Base-by-base conservation (phyloP, 805 yeast species). In the Schwanniomyces sp. region DNA sequence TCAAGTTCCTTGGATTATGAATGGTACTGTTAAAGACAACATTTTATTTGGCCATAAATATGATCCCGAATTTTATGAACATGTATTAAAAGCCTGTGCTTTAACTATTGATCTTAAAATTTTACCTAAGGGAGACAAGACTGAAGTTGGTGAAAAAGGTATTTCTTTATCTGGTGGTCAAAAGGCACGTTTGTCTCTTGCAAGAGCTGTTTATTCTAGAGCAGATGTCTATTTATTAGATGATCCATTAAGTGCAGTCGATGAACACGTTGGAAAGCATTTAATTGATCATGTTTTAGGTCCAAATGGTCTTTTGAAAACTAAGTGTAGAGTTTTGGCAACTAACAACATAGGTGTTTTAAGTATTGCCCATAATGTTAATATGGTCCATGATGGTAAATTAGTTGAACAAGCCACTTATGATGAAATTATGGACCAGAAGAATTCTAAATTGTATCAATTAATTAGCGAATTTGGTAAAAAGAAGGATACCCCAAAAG, bases 131-230 rank as follows among this genome's bases (percentile, higher is more conserved):
- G 96, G 97, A 46, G 98, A 94, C 64, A 76, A 76, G 44, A 94
- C 99, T 5, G 82, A 88, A 57, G 98, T 94, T 48, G 99, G 99
- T 52, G 99, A 94, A 70, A 90, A 92, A 65, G 99, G 99, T 53
- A 91, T 94, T 44, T 89, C 97, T 11, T 75, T 94, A 43, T 88
- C 96, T 37, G 99, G 99, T 44, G 99, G 99, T 40, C 99, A 94
- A 67, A 94, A 94, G 76, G 98, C 99, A 0, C 84, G 99, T 64
- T 77, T 94, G 32, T 85, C 96, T 1, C 78, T 94, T 45, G 99
- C 99, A 0, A 81, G 99, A 63, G 97, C 99, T 10, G 96, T 94
- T 8, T 94, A 94, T 63, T 81, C 96, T 10, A 79, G 98, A 54
- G 95, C 98, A 3, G 98, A 94, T 61, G 81, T 94, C 27, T 91